Percentiles rank a stretch among this genome's conserved stretches.
These are phyloP conservation scores for Saccharomycopsis fibuligera DNA, from an alignment of 805 yeast species.

Conservation along the genomic window DNA sequence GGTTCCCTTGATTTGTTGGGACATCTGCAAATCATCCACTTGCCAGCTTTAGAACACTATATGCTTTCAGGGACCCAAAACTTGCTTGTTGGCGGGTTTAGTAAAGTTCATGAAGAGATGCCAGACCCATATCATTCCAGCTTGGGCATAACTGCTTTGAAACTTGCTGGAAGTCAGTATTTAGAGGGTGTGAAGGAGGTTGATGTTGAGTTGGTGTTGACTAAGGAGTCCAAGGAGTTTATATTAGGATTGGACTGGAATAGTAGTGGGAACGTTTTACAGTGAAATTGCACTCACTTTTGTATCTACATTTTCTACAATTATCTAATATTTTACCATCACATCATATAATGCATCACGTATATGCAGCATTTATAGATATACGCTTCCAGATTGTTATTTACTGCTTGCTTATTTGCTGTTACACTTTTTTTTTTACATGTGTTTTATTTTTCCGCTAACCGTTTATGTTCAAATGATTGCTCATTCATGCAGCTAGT, in stretches of 20 bases:
- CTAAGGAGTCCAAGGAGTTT: conserved; percentile 19
- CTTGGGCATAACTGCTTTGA: conserved; percentile 51
- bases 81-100: conserved; percentile 66
- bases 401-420: too few relatives aligned
- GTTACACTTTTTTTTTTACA: too few relatives aligned
- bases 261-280: not conserved
- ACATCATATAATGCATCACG: too few relatives aligned
- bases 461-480: too few relatives aligned
- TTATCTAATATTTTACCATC: too few relatives aligned
- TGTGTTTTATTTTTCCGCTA: too few relatives aligned
- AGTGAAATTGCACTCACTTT: not conserved
- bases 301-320: too few relatives aligned
- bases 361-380: too few relatives aligned
- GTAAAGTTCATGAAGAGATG: conserved; percentile 50
- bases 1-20: conserved; percentile 48
- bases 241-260: conserved; percentile 6
- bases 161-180: conserved; percentile 29
- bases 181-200: conserved; percentile 22
- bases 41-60: conserved; percentile 33
- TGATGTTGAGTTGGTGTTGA: conserved; percentile 26
- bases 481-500: too few relatives aligned
- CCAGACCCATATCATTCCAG: conserved; percentile 71
- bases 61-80: conserved; percentile 55
- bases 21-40: conserved; percentile 31
- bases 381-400: too few relatives aligned